These are phyloP conservation scores for Xylaria sp. DNA, from an alignment of 2,329 filamentous ascomycete genomes.

Conservation along the genomic window DNA sequence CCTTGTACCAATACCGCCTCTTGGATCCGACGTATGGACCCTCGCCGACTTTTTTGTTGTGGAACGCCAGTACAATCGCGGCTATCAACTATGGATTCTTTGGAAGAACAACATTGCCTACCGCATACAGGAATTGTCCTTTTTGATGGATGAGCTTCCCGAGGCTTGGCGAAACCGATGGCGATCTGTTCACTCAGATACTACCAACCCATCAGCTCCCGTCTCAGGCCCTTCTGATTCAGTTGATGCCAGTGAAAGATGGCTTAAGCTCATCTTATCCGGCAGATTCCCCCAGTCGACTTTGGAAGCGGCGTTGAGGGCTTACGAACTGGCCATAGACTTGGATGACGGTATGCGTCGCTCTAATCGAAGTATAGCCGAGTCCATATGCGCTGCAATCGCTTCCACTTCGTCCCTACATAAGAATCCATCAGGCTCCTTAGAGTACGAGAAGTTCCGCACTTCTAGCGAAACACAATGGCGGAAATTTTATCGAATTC, in stretches of 20 bases:
- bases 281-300: slow-evolving; percentile 81
- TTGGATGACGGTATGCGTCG: slow-evolving; percentile 47
- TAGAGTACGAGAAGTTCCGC: slow-evolving; percentile 79
- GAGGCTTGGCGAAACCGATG: slow-evolving; percentile 71
- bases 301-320: slow-evolving; percentile 80
- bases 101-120: slow-evolving; percentile 88
- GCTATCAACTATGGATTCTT: slow-evolving; percentile 69
- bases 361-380: slow-evolving; percentile 66
- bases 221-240: slow-evolving; percentile 67
- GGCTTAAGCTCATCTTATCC: slow-evolving; percentile 82
- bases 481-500: slow-evolving; percentile 85
- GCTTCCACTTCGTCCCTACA: slow-evolving; percentile 71
- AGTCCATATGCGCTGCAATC: slow-evolving; percentile 76
- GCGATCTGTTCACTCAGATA: slow-evolving; percentile 70
- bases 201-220: slow-evolving; percentile 58
- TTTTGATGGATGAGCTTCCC: slow-evolving; percentile 69
- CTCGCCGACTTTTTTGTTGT: slow-evolving; percentile 76
- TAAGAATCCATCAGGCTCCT: slow-evolving; percentile 64
- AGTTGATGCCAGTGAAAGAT: slow-evolving; percentile 78
- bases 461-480: slow-evolving; percentile 80
- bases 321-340: slow-evolving; percentile 73
- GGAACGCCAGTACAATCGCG: slow-evolving; percentile 58
- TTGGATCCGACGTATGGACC: slow-evolving; percentile 78
- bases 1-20: slow-evolving; percentile 72
- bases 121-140: slow-evolving; percentile 73